Evolutionary conservation across 2,329 filamentous ascomycete genomes (phyloP).

Genomic region (Magnaporthiopsis incrustans): DNA sequence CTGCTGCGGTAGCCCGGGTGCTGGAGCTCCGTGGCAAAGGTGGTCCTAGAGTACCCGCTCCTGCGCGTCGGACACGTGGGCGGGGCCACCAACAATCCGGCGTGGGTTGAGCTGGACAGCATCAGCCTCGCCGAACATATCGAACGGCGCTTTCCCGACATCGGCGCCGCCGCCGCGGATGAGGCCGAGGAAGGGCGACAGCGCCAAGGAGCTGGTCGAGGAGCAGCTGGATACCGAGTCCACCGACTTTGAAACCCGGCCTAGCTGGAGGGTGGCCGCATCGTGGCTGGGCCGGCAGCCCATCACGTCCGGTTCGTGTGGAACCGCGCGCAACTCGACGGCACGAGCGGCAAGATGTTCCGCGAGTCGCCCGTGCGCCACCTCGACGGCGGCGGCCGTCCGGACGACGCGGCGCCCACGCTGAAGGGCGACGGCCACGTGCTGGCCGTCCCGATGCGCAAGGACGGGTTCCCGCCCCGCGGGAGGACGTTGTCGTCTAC

Average conservation of each 20-base stretch:
- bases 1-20: not conserved
- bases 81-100: not conserved
- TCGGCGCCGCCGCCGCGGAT: not conserved
- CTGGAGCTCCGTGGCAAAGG: not conserved
- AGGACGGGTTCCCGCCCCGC: constrained; percentile 25
- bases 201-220: not conserved
- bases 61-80: not conserved
- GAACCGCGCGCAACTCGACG: constrained; percentile 1
- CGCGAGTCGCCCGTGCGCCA: not conserved
- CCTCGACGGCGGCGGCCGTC: not conserved
- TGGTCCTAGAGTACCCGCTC: not conserved
- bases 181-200: not conserved
- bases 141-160: not conserved
- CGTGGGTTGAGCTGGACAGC: not conserved
- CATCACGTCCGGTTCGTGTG: not conserved
- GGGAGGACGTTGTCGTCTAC: constrained; percentile 34
- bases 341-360: constrained; percentile 5
- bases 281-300: not conserved
- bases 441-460: constrained; percentile 23
- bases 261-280: not conserved
- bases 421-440: constrained; percentile 12
- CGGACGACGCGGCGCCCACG: too few relatives aligned
- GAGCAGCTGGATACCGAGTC: not conserved
- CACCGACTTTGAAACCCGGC: not conserved
- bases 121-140: not conserved